phyloP scores from a whole-genome alignment of 2,329 filamentous ascomycete species.

The Ophiostoma perfectum region DNA sequence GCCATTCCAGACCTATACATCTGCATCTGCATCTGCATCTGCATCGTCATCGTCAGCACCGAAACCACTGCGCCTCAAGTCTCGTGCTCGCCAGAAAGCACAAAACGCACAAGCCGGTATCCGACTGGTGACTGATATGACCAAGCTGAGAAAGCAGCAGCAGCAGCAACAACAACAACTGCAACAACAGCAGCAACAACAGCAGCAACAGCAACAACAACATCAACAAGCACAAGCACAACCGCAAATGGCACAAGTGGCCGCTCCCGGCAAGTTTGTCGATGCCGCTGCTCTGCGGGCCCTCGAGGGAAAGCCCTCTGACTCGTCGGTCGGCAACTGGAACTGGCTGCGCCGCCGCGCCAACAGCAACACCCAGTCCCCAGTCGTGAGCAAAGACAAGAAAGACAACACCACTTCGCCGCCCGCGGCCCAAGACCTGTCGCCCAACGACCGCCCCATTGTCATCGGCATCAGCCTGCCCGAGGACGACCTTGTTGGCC shows the following conservation, averaged over 20 bases:
- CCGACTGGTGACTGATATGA: conserved; percentile 64
- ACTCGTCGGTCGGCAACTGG: conserved; percentile 52
- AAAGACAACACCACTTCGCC: conserved; percentile 21
- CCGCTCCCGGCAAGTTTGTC: conserved; percentile 45
- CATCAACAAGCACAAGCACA: conserved; percentile 36
- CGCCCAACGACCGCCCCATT: conserved; percentile 65
- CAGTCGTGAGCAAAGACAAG: not conserved
- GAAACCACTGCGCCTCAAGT: conserved; percentile 47
- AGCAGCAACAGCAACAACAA: conserved; percentile 37
- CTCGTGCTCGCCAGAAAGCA: conserved; percentile 55
- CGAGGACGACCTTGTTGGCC: conserved; percentile 43
- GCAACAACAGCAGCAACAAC: conserved; percentile 36
- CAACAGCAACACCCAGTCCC: conserved; percentile 27
- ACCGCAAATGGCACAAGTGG: conserved; percentile 29
- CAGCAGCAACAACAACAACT: conserved; percentile 37
- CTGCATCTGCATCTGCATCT: conserved; percentile 29
- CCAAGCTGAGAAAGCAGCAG: conserved; percentile 42
- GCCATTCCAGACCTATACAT: not conserved
- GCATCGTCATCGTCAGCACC: conserved; percentile 30
- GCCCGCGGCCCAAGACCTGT: conserved; percentile 45
- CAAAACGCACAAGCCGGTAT: conserved; percentile 60
- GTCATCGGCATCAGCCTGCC: conserved; percentile 66
- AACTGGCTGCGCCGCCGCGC: conserved; percentile 49
- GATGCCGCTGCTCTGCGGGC: conserved; percentile 56
- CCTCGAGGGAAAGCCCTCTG: conserved; percentile 51